Base-by-base conservation (phyloP, 2,329 filamentous ascomycete species). In the Orbilia brochopaga region DNA sequence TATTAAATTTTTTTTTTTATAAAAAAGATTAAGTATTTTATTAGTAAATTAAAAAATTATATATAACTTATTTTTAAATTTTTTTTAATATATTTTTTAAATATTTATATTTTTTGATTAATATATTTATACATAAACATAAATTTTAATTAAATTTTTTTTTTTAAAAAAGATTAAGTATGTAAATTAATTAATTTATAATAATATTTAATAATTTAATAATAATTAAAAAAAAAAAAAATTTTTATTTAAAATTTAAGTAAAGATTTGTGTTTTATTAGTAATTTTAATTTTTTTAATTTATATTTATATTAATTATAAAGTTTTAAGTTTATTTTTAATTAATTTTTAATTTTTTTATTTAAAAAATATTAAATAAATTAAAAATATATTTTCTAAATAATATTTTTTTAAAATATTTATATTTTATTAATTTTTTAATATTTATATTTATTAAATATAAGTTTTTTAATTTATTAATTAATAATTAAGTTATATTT, bases 1-100 rank as follows among this genome's bases (percentile, higher is more conserved):
- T 51, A 51, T 27, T 51, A 6, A 21, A 21, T 2, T 51, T 51
- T 51, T 51, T 19, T 51, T 51, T 51, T 23, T 51, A 23, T 51
- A 51, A 51, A 51, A 4, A 51, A 51, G 19, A 19, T 23, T 4
- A 51, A 4, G 11, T 23, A 19, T 23, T 23, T n/a, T 23, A 51
- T 11, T 23, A 19, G 21, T 23, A 19, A 51, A 23, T 42, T 51
- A 19, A 51, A 51, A 51, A 51, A 51, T 23, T n/a, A 46, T n/a
- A 46, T n/a, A 21, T 21, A n/a, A 3, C 27, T 32, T 32, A 32
- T 32, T 32, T 32, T 32, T 4, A 32, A 8, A 32, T 32, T 32
- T 32, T 32, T 32, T 32, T 32, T 32, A 32, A 32, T 32, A 32
- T 32, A 32, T 32, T 32, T 32, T 32, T 32, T 4, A 32, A 32